Evolutionary conservation across 2,329 filamentous ascomycete species (phyloP), one percentile per base, ranked within the genome.

Genomic region (Penicillium crustosum): DNA sequence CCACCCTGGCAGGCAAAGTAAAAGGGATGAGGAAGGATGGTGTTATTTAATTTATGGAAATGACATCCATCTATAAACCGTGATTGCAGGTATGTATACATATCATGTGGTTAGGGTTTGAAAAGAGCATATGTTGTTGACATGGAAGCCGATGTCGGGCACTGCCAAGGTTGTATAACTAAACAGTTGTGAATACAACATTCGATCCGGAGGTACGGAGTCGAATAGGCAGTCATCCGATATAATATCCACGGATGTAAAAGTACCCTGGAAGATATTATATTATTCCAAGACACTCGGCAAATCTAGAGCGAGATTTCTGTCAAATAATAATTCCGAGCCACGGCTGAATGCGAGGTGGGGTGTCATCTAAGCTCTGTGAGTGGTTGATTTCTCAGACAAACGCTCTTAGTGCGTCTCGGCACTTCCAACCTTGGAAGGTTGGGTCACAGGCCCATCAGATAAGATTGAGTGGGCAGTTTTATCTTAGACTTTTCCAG

Each of bases 391-490:
- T 44, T 43, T 21, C 27, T 43, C 9, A 33, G 15, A 23, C 38
- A 23, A 31, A 43, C 13, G 38, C 49, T 31, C 10, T 21, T 52
- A 52, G 27, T 19, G 27, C 25, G 15, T 1, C 36, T 42, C 49
- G 38, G 38, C 19, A 43, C 27, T n/a, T 39, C 36, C 36, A 3
- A 19, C 9, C 31, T n/a, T 4, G 35, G 36, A 39, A 39, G 36
- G 13, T 23, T 7, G 4, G 27, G 19, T 13, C 25, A 23, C 19
- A n/a, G 19, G 29, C 39, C 19, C 50, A 54, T 57, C 54, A 47
- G 54, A 57, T 57, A 53, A 57, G 54, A 57, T 57, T 45, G 35
- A 29, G 7, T 19, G 19, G 7, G 42, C 42, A 10, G 17, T 31
- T 45, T 52, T 55, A 51, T 55, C 39, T 35, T 10, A 17, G 8